Conservation (phyloP, 768 basidiomycete species). For the Kwoniella sp. region DNA sequence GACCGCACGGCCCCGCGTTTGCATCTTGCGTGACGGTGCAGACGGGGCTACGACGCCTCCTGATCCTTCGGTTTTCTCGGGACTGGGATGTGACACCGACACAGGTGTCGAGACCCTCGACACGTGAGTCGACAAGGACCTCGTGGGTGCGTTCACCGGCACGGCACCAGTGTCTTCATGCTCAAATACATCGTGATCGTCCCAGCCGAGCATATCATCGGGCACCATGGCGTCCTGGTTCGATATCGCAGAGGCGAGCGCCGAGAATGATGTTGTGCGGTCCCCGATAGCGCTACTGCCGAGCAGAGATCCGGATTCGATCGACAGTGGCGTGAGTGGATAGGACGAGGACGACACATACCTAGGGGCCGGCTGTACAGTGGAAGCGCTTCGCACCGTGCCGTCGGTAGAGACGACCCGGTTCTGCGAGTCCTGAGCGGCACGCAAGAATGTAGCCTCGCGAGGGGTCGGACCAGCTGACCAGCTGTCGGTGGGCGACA, state of each 20-base stretch:
- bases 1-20: no score
- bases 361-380: slow-evolving; percentile 5
- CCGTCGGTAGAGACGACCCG: slow-evolving; percentile 3
- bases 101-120: neutral
- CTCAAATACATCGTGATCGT: slow-evolving; percentile 10
- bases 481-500: slow-evolving; percentile 19
- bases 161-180: no score
- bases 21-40: no score
- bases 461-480: slow-evolving; percentile 15
- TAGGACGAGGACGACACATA: slow-evolving; percentile 27
- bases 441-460: slow-evolving; percentile 17
- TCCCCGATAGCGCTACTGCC: slow-evolving; percentile 1
- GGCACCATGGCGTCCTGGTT: neutral
- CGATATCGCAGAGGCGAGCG: slow-evolving; percentile 7
- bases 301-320: slow-evolving; percentile 1
- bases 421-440: slow-evolving; percentile 6
- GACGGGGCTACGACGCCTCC: no score
- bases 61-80: no score
- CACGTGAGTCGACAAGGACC: neutral
- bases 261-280: slow-evolving; percentile 7
- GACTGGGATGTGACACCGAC: no score
- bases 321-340: slow-evolving; percentile 7
- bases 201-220: slow-evolving; percentile 12
- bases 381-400: slow-evolving; percentile 3
- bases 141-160: neutral